A percentile compares a stretch with the other conserved stretches of the same genome.
These are phyloP conservation scores for Echium plantagineum DNA, from an alignment of 257 asterid species.

Conservation along the genomic window DNA sequence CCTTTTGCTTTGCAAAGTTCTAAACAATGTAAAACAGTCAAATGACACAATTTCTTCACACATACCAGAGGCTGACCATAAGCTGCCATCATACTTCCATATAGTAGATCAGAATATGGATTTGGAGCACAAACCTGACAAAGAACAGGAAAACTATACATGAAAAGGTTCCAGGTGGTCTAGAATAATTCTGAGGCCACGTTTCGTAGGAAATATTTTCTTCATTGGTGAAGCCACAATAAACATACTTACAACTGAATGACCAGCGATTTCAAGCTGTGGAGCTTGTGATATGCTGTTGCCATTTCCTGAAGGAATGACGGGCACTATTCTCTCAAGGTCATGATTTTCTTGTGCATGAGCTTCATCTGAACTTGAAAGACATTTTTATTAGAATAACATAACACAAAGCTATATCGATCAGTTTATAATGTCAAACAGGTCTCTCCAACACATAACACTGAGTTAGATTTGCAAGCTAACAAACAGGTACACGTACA, in stretches of 20 bases:
- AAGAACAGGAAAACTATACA: conserved; percentile 1
- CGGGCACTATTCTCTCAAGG: conserved; percentile 32
- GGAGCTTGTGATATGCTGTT: conserved; percentile 38
- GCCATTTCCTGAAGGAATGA: conserved; percentile 35
- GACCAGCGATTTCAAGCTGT: conserved; percentile 59
- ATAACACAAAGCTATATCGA: neutral
- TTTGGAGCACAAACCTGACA: conserved; percentile 51
- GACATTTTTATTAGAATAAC: conserved; percentile 11
- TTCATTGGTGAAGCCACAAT: neutral
- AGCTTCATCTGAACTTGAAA: conserved; percentile 35
- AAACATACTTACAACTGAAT: conserved; percentile 54
- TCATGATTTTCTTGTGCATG: conserved; percentile 20
- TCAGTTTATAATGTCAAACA: neutral
- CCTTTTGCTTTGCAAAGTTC: neutral
- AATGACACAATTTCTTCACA: neutral
- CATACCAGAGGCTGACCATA: conserved; percentile 80
- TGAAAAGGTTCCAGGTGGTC: neutral
- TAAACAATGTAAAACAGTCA: neutral
- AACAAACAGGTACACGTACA: neutral
- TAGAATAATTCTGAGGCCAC: neutral
- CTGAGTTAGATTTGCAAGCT: neutral
- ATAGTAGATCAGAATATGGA: conserved; percentile 44
- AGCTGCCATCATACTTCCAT: conserved; percentile 68
- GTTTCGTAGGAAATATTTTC: conserved; percentile 1
- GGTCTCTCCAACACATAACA: neutral